Base-by-base conservation (phyloP, 257 asterid species). In the Buddleja alternifolia region DNA sequence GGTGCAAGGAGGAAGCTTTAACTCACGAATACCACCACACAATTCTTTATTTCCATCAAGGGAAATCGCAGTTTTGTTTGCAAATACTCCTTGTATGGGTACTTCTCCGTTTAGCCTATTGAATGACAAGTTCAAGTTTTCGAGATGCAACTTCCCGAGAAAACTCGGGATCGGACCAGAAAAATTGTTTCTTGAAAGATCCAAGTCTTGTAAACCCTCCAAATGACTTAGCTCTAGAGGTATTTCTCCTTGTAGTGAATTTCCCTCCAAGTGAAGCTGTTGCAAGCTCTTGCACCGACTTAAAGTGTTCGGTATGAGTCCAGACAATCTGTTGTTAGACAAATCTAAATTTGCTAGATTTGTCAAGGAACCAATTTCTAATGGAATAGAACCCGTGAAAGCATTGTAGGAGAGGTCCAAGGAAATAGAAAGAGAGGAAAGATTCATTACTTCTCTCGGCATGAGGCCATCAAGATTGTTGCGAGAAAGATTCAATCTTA, bases 321-420 rank as follows among this genome's bases (percentile, higher is more conserved):
- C 80, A 1, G 70, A 70, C 1, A 70, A 39, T 10, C 47, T 50
- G 17, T 76, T 76, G 4, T 70, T 10, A 1, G 80, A 76, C 15
- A 76, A 21, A 15, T 64, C 53, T 6, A 76, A 36, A 2, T 4
- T 10, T 1, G 12, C 20, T 10, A 75, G 37, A 44, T 42, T 41
- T 41, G 11, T 46, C 10, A 73, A 25, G 9, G 47, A 40, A 20
- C 69, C 63, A 32, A 73, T 45, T 11, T 73, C 70, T 46, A 45
- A 8, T 40, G 60, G 77, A 10, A 65, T 17, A 36, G 73, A 24
- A 3, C 78, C 78, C 0, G 32, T 36, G 9, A 66, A n/a, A 10
- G 8, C 34, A 16, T 66, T 58, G 52, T n/a, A n/a, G 4, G 72
- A 65, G 1, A 73, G 53, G 25, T 45, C 15, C 1, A 73, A 36